Conservation (phyloP, 352 stramenopile species). For the Globisporangium acanthophoron region DNA sequence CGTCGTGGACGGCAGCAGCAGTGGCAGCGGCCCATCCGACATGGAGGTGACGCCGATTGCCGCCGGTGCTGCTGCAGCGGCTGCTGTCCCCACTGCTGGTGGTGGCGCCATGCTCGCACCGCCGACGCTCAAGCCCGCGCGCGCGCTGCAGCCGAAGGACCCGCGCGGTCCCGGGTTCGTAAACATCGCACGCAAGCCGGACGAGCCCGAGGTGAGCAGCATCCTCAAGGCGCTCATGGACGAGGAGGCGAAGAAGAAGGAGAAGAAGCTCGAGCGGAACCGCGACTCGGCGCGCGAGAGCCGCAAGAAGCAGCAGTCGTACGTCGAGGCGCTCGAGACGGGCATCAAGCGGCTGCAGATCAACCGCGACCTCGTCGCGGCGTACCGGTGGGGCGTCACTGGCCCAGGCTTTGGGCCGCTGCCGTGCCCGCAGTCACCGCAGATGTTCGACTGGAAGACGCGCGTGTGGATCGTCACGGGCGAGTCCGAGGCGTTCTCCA, state of each 20-base stretch:
- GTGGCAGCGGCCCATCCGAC: background rate
- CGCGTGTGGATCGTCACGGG: conserved; percentile 67
- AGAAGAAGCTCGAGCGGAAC: conserved; percentile 87
- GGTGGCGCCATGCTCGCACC: conserved; percentile 1
- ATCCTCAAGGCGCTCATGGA: conserved; percentile 87
- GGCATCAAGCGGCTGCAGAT: conserved; percentile 85
- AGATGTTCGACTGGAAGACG: conserved; percentile 58
- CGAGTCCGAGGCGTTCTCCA: conserved; percentile 51
- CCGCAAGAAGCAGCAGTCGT: conserved; percentile 84
- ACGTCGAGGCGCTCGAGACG: conserved; percentile 82
- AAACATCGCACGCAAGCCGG: conserved; percentile 73
- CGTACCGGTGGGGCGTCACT: conserved; percentile 71
- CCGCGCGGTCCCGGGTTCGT: conserved; percentile 42
- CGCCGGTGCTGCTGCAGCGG: background rate
- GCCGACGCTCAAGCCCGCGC: conserved; percentile 24
- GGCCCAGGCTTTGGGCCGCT: conserved; percentile 33
- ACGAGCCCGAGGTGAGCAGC: conserved; percentile 74
- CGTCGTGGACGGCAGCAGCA: conserved; percentile 9
- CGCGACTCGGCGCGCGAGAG: conserved; percentile 81
- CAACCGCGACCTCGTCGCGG: conserved; percentile 64
- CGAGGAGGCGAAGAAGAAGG: conserved; percentile 86
- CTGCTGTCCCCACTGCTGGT: conserved; percentile 3
- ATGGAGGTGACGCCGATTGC: conserved; percentile 1
- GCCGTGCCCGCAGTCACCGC: conserved; percentile 39
- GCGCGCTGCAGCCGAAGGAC: conserved; percentile 43